A percentile compares a stretch with the other conserved stretches of the same genome.
phyloP scores from a whole-genome alignment of 2,329 filamentous ascomycete species.

The Alternaria ventricosa region DNA sequence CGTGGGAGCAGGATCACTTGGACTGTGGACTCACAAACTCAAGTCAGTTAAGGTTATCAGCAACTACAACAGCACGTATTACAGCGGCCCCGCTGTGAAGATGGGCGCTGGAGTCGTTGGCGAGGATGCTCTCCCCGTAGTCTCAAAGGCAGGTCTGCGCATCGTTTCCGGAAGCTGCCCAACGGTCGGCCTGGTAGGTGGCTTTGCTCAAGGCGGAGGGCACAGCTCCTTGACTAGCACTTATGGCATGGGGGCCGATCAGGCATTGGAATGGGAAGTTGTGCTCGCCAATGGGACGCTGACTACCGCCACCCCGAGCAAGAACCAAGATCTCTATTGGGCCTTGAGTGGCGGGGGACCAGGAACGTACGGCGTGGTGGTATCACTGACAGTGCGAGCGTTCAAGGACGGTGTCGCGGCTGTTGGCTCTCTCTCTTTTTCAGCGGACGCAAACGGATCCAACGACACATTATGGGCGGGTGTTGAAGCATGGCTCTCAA shows the following conservation, averaged over 20 bases:
- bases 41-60: conserved; percentile 19
- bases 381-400: conserved; percentile 20
- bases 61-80: conserved; percentile 12
- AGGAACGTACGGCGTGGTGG: conserved; percentile 27
- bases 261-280: conserved; percentile 28
- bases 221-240: conserved; percentile 55
- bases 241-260: conserved; percentile 21
- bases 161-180: conserved; percentile 17
- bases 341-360: conserved; percentile 29
- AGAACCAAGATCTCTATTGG: conserved; percentile 29
- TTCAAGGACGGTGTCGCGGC: neutral
- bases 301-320: conserved; percentile 14
- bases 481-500: too few relatives aligned
- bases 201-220: conserved; percentile 53
- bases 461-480: too few relatives aligned
- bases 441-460: neutral
- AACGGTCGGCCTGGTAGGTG: conserved; percentile 54
- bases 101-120: conserved; percentile 26
- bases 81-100: conserved; percentile 27
- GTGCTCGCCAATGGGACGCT: conserved; percentile 20
- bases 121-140: neutral
- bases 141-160: neutral
- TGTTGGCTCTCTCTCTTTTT: neutral
- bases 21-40: conserved; percentile 36
- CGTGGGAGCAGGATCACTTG: conserved; percentile 25